Conservation (phyloP, 2,329 filamentous ascomycete species). For the Laburnicola sp. region DNA sequence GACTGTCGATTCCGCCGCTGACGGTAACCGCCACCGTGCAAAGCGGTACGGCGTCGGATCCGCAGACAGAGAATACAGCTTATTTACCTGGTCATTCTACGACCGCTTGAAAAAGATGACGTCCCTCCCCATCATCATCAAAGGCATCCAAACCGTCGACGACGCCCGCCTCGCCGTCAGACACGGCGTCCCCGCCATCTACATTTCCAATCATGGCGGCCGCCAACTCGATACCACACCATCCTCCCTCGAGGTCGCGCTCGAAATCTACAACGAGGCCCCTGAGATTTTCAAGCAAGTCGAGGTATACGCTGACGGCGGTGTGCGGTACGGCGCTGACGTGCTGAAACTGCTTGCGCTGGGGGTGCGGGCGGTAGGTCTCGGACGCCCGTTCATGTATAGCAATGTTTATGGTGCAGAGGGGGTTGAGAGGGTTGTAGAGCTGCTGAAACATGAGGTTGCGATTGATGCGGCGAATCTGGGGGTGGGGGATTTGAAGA, state of each 20-base stretch:
- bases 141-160: conserved; percentile 47
- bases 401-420: conserved; percentile 60
- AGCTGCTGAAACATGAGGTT: conserved; percentile 57
- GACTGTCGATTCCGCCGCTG: conserved; percentile 48
- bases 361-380: conserved; percentile 47
- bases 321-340: conserved; percentile 47
- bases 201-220: conserved; percentile 49
- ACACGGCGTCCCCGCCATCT: conserved; percentile 44
- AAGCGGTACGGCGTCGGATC: conserved; percentile 37
- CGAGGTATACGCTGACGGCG: conserved; percentile 48
- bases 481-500: conserved; percentile 36
- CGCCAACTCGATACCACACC: conserved; percentile 55
- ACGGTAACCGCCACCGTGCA: conserved; percentile 44
- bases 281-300: conserved; percentile 46
- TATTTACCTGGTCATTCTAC: conserved; percentile 42
- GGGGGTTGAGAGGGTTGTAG: conserved; percentile 61
- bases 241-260: conserved; percentile 72
- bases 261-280: conserved; percentile 68
- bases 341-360: conserved; percentile 45
- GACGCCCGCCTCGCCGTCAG: conserved; percentile 44
- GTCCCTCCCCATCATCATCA: conserved; percentile 44
- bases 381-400: conserved; percentile 57
- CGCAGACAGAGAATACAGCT: conserved; percentile 35
- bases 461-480: conserved; percentile 40
- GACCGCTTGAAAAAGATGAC: conserved; percentile 44